Evolutionary conservation across 257 asterid genomes (phyloP).

Genomic region (Jaltomata sinuosa): DNA sequence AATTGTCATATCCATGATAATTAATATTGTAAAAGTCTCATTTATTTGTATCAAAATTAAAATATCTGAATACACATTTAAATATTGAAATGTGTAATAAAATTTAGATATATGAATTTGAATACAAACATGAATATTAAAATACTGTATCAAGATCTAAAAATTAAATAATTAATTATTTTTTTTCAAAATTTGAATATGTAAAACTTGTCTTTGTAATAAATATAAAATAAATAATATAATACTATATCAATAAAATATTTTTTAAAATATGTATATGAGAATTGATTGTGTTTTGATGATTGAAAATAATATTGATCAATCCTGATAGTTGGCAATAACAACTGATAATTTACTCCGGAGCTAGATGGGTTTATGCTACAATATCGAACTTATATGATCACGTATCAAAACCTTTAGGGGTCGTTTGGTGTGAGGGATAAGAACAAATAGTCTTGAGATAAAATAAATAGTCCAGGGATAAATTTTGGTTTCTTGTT

Average conservation of each 20-base stretch:
- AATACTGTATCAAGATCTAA: background rate
- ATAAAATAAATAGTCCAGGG: too few species aligned
- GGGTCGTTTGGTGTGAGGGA: too few species aligned
- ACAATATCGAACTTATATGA: too few species aligned
- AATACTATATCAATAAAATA: background rate
- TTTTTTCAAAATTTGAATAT: background rate
- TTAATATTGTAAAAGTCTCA: background rate
- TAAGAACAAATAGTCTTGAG: too few species aligned
- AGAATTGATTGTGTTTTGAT: background rate
- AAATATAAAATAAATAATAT: background rate
- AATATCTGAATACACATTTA: background rate
- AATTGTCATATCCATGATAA: too few species aligned
- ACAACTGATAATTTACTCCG: background rate
- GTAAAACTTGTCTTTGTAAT: background rate
- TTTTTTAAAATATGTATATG: background rate
- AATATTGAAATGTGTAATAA: background rate
- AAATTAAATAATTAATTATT: background rate
- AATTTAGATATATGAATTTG: background rate
- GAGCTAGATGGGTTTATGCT: too few species aligned
- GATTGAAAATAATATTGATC: background rate
- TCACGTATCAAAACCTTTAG: too few species aligned
- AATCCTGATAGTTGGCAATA: fast-evolving
- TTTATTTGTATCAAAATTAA: background rate
- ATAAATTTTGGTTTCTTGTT: too few species aligned
- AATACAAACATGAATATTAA: background rate